Evolutionary conservation across 257 asterid genomes (phyloP).

Genomic region (Capsicum rhomboideum): DNA sequence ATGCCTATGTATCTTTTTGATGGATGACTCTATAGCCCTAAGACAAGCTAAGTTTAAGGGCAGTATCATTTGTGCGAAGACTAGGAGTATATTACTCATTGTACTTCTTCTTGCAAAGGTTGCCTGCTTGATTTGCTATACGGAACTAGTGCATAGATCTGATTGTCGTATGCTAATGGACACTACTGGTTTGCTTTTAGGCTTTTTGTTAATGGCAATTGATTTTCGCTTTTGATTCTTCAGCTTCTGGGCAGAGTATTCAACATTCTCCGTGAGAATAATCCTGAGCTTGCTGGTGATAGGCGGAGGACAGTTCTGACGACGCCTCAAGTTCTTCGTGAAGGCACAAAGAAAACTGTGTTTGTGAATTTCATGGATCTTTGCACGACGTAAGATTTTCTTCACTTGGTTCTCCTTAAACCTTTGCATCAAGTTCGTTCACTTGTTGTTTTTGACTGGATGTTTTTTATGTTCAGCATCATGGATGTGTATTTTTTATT

Average conservation of each 20-base stretch:
- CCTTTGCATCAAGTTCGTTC: background rate
- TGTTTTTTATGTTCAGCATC: background rate
- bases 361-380: slow-evolving; percentile 97
- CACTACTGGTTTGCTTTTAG: background rate
- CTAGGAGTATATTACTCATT: background rate
- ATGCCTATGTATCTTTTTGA: background rate
- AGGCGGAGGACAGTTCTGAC: slow-evolving; percentile 98
- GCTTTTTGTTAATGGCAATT: background rate
- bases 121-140: background rate
- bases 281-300: slow-evolving; percentile 97
- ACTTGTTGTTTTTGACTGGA: background rate
- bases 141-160: background rate
- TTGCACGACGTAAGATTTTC: slow-evolving; percentile 67
- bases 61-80: background rate
- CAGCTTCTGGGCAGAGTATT: slow-evolving; percentile 90
- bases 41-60: background rate
- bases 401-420: background rate
- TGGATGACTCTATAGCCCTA: background rate
- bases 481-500: background rate
- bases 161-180: background rate
- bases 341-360: slow-evolving; percentile 95
- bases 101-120: background rate
- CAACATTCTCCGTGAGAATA: slow-evolving; percentile 92
- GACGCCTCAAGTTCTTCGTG: slow-evolving; percentile 99
- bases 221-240: slow-evolving; percentile 3